These are phyloP conservation scores for Beauveria australis DNA, from an alignment of 2,329 filamentous ascomycete species.

Conservation along the genomic window DNA sequence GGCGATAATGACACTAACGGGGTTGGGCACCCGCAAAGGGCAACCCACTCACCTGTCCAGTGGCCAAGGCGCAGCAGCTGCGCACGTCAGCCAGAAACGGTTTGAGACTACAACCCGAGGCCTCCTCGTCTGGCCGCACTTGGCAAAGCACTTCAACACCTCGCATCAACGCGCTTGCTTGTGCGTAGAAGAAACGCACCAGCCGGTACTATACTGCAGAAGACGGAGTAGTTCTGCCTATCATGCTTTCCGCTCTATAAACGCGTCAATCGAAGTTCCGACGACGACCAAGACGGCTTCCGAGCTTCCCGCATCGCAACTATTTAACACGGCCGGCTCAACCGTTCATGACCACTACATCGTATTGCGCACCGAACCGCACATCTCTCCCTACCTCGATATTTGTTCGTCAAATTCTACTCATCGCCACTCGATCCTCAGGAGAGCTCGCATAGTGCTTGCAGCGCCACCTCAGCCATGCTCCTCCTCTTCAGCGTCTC, in stretches of 20 bases:
- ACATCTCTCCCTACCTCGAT: not conserved
- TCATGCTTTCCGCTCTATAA: not conserved
- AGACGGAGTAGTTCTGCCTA: not conserved
- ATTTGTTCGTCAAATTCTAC: not conserved
- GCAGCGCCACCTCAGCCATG: constrained; percentile 42
- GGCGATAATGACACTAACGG: not conserved
- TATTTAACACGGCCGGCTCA: not conserved
- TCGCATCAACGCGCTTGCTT: not conserved
- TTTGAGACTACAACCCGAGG: not conserved
- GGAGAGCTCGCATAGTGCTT: not conserved
- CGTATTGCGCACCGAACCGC: not conserved
- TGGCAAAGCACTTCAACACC: not conserved
- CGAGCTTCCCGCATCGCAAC: constrained; percentile 2
- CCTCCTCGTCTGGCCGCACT: not conserved
- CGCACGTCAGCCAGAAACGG: constrained; percentile 4
- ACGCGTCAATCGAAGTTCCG: not conserved
- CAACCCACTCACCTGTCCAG: too few relatives aligned
- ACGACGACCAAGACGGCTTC: not conserved
- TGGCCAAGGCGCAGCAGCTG: not conserved
- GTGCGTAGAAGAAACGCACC: not conserved
- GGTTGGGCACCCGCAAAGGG: not conserved
- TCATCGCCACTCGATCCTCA: not conserved
- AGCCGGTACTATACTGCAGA: not conserved
- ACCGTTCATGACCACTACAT: not conserved
- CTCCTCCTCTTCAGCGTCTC: constrained; percentile 74